Base-by-base conservation (phyloP, 208 protist genomes). In the Polymyxa betae region DNA sequence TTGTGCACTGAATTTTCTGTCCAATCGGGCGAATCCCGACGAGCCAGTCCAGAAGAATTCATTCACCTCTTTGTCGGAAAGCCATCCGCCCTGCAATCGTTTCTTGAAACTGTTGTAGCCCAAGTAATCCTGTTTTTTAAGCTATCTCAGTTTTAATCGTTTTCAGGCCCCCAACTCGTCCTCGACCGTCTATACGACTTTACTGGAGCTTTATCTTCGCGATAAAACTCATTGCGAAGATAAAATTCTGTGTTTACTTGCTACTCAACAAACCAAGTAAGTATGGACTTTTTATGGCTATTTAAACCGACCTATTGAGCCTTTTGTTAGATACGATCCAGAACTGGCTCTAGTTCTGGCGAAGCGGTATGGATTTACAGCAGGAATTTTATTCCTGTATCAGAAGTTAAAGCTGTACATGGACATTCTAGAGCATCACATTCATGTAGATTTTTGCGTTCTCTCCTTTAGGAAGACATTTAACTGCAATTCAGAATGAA, bases 341-440 rank as follows among this genome's bases (percentile, higher is more conserved):
- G 72, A 82, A n/a, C n/a, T 82, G n/a, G 72, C 72, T 12, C 72
- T 82, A 45, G 72, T 82, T 45, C 72, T 82, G 10, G n/a, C 40
- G 16, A 82, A 82, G n/a, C 72, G 72, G 10, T 82, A 82, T 43
- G 40, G 40, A 20, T 82, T 82, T n/a, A 82, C 72, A 38, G 16
- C 72, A 43, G 72, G 72, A 20, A n/a, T 82, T 12, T n/a, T 82
- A 16, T 82, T 82, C n/a, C 72, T 82, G 5, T 82, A 82, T 82
- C 72, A 35, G 72, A 82, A 82, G 40, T 43, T 82, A n/a, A 82
- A 82, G 5, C n/a, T 82, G n/a, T 82, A 82, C 35, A 12, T 82
- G 5, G 72, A 82, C 72, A 82, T 82, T 82, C 72, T 82, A 5
- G 72, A 82, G 72, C 72, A 82, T n/a, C 72, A 82, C n/a, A 45